A percentile compares a stretch with the other conserved stretches of the same genome.
Evolutionary conservation across 345 rosid species (phyloP).

Genomic region (Raphanus raphanistrum): DNA sequence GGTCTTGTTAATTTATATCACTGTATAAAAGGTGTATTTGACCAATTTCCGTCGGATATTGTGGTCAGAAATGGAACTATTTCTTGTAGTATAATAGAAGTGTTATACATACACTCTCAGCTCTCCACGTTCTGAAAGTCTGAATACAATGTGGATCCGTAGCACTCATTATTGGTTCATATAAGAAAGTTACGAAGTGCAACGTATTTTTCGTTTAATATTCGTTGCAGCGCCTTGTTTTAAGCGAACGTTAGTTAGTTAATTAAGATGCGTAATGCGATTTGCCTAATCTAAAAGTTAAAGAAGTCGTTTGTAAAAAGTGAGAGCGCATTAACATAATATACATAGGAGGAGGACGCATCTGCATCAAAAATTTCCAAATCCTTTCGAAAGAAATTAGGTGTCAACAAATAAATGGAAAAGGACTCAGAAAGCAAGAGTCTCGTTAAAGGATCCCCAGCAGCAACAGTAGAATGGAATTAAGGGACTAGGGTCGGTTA

Average conservation of each 20-base stretch:
- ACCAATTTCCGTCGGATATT: too few relatives aligned
- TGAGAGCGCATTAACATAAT: too few relatives aligned
- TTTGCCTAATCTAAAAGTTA: background rate
- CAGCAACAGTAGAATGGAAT: background rate
- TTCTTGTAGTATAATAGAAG: too few relatives aligned
- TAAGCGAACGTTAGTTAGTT: background rate
- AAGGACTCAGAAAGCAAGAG: background rate
- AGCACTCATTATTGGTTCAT: background rate
- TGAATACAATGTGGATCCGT: background rate
- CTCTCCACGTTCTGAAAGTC: background rate
- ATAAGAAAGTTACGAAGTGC: background rate
- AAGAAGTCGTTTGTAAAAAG: background rate
- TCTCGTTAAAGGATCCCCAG: background rate
- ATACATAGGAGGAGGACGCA: too few relatives aligned
- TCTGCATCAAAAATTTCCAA: too few relatives aligned
- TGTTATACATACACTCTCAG: background rate
- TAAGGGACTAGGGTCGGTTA: too few relatives aligned
- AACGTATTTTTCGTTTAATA: too few relatives aligned
- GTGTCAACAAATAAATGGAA: background rate
- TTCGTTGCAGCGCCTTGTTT: too few relatives aligned
- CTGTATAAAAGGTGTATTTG: too few relatives aligned
- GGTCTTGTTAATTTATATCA: background rate
- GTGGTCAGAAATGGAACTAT: too few relatives aligned
- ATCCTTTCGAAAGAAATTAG: background rate
- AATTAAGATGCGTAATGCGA: background rate